Base-by-base conservation (phyloP, 2,329 filamentous ascomycete genomes). In the Neopestalotiopsis sp. region DNA sequence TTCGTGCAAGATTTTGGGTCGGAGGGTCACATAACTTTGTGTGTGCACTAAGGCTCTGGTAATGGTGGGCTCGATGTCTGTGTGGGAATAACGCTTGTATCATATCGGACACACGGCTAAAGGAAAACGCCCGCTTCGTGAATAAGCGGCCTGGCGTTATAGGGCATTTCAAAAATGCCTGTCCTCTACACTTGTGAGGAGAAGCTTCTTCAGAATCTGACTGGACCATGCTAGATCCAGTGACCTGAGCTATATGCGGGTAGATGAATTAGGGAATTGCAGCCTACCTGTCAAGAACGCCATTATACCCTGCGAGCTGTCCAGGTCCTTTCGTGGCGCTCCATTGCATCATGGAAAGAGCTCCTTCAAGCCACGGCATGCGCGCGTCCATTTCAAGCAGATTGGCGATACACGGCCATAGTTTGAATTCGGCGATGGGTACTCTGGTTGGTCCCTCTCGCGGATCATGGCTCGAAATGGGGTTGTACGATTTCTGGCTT, bases 321-420 rank as follows among this genome's bases (percentile, higher is more conserved):
- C 94, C 93, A 72, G 93, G 93, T 30, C 94, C 94, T 75, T 86
- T 84, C 76, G 95, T 82, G 75, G 90, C 86, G 73, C 90, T 86
- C 85, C 92, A 91, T 81, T 96, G 94, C 73, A 92, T 79, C 80
- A 97, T 88, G 68, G 92, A 92, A 70, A 96, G 79, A 74, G 89
- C 84, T 77, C 94, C 94, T 77, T 86, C 87, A 68, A 97, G 87
- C 95, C 95, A 98, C 72, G 95, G 95, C 94, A 97, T 97, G 80
- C 94, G 92, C 72, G 84, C 81, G 73, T 91, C 86, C 77, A 97
- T 81, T 84, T 94, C 90, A 74, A 94, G 82, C 71, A 97, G 81
- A 78, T 89, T 90, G 71, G 90, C 90, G 68, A 91, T 79, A 81
- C 92, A 93, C 75, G 90, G 85, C 90, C 93, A 97, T 66, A 94